Evolutionary conservation across 495 filamentous ascomycete genomes (phyloP), one percentile per base, ranked within the genome.

Genomic region (Penicillium malachiteum): DNA sequence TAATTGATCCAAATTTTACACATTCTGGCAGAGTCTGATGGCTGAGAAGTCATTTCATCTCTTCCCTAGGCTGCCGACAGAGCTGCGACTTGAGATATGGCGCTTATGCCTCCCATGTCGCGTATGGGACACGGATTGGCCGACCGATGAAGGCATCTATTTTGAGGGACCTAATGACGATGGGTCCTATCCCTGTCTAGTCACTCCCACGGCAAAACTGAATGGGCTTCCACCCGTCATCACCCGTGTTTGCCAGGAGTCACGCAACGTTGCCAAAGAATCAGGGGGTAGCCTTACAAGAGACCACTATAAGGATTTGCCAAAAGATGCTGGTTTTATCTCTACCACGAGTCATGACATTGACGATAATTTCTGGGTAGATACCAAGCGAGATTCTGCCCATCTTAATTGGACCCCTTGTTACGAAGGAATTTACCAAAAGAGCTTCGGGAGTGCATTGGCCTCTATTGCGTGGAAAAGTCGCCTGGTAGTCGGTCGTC

Each of bases 41-140:
- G 49, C 39, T n/a, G 38, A 52, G 18, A 43, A 33, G 9, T 42
- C 37, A 18, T 52, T 52, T 43, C 39, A 43, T 43, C 18, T 43
- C 38, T 52, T 43, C 17, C 35, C 49, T 34, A 43, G 38, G 49
- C 39, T 52, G 21, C 49, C 49, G 10, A 52, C 49, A 33, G 49
- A 52, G 49, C 49, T 52, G 26, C 49, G 49, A 43, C 49, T 52
- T 43, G 21, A 52, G 13, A 43, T 52, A 33, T 52, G 49, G 49
- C 49, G 49, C 11, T n/a, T 52, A 33, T 52, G 38, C 38, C 21
- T 52, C 30, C 50, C 50, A 42, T 43, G n/a, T 44, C 50, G 50
- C 50, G 50, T 52, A 43, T 52, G 50, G 50, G 50, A 52, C 1
- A 16, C 8, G 9, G 50, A 52, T 52, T 17, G 9, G 7, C 48